Percentiles rank a stretch among this genome's conserved stretches.
These are phyloP conservation scores for Apiospora malaysiana DNA, from an alignment of 2,329 filamentous ascomycete genomes.

Conservation along the genomic window DNA sequence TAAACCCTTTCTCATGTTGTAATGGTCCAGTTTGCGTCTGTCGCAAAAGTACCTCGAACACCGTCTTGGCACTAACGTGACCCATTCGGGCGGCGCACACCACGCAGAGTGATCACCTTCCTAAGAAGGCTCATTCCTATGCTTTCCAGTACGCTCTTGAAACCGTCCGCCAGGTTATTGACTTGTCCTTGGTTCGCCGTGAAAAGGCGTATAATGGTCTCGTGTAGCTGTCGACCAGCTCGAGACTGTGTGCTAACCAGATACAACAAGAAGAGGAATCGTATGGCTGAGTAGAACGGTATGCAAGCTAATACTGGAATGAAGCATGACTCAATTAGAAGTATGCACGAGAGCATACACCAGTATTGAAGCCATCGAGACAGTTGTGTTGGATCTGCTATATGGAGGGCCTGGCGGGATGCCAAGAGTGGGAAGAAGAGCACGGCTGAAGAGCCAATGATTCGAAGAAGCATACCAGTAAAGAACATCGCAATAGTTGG, in stretches of 20 bases:
- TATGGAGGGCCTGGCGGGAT: slow-evolving; percentile 1
- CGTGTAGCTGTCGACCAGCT: not conserved
- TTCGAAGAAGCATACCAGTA: not conserved
- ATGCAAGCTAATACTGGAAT: slow-evolving; percentile 1
- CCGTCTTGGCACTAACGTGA: not conserved
- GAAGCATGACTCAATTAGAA: slow-evolving; percentile 4
- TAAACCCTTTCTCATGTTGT: not conserved
- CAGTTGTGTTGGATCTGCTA: not conserved
- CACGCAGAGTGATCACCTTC: slow-evolving; percentile 8
- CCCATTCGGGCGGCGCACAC: slow-evolving; percentile 4
- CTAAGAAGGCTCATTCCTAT: slow-evolving; percentile 5
- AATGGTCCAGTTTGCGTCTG: not conserved
- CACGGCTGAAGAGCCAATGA: not conserved
- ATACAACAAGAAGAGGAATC: slow-evolving; percentile 6
- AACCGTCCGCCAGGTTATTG: too few species aligned
- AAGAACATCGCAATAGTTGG: slow-evolving; percentile 6
- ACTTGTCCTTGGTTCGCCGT: slow-evolving; percentile 9
- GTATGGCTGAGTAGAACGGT: slow-evolving; percentile 2
- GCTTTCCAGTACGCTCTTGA: slow-evolving; percentile 2
- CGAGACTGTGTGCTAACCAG: not conserved
- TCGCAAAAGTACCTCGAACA: slow-evolving; percentile 2
- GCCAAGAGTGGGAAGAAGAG: slow-evolving; percentile 4
- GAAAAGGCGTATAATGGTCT: slow-evolving; percentile 7
- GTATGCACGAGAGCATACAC: slow-evolving; percentile 5
- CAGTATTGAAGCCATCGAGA: slow-evolving; percentile 9